A percentile compares a stretch with the other conserved stretches of the same genome.
These are phyloP conservation scores for Pseudocohnilembus persalinus DNA, from an alignment of 169 alveolate genomes.

Conservation along the genomic window DNA sequence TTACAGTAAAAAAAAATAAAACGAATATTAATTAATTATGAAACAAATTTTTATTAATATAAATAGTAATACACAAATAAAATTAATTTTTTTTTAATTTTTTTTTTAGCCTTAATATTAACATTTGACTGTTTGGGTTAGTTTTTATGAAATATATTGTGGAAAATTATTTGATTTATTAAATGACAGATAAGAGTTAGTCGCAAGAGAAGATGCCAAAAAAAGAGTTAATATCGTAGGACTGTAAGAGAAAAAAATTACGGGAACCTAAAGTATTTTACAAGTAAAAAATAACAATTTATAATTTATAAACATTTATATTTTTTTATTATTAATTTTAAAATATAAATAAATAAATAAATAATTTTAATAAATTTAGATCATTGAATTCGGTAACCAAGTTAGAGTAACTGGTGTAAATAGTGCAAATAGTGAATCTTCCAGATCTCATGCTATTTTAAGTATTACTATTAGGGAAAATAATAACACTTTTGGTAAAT, in stretches of 20 bases:
- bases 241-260: slow-evolving; percentile 85
- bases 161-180: slow-evolving; percentile 98
- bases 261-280: slow-evolving; percentile 67
- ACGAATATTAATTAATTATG: too few species aligned
- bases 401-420: slow-evolving; percentile 94
- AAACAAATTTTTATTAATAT: too few species aligned
- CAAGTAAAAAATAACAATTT: neutral
- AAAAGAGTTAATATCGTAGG: slow-evolving; percentile 95
- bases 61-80: too few species aligned
- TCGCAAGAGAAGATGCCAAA: slow-evolving; percentile 87
- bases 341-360: too few species aligned
- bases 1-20: too few species aligned
- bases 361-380: slow-evolving; percentile 66
- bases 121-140: slow-evolving; percentile 81
- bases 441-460: slow-evolving; percentile 99
- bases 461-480: slow-evolving; percentile 89
- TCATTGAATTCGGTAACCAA: slow-evolving; percentile 83
- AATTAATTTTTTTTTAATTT: too few species aligned
- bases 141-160: slow-evolving; percentile 99
- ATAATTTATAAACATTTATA: too few species aligned
- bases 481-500: slow-evolving; percentile 59
- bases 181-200: slow-evolving; percentile 87
- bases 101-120: slow-evolving; percentile 50
- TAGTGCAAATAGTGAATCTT: slow-evolving; percentile 97
- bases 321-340: too few species aligned